These are phyloP conservation scores for Stagonosporopsis rhizophila DNA, from an alignment of 2,329 filamentous ascomycete genomes.

Conservation along the genomic window DNA sequence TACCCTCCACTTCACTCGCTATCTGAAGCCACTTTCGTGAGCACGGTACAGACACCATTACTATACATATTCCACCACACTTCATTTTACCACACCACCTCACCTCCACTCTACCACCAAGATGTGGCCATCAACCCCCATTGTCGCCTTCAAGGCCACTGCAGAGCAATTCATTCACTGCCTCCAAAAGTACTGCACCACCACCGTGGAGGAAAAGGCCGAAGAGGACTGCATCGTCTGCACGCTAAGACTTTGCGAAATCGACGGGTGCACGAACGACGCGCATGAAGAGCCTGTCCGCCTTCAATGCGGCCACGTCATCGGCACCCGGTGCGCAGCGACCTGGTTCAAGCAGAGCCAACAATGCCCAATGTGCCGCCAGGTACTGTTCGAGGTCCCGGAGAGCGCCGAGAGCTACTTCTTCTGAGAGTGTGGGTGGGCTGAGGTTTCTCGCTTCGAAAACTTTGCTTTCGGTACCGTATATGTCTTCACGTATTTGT, in stretches of 20 bases:
- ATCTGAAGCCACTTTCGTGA: background rate
- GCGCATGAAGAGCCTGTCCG: constrained; percentile 6
- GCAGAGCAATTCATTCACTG: background rate
- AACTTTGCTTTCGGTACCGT: background rate
- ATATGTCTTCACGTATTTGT: background rate
- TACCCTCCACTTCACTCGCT: background rate
- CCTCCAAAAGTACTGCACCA: background rate
- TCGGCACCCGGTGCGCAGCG: background rate
- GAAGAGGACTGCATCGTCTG: constrained; percentile 1
- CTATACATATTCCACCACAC: background rate
- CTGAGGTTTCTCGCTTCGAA: too few relatives aligned
- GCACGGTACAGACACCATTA: background rate
- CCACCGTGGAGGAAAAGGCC: background rate
- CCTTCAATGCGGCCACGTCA: background rate
- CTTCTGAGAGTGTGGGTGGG: background rate
- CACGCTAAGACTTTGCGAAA: background rate
- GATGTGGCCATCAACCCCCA: background rate
- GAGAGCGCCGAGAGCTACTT: background rate
- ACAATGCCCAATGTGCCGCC: background rate
- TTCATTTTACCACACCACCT: background rate
- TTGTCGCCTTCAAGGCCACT: background rate
- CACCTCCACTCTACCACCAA: background rate
- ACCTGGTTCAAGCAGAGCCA: background rate
- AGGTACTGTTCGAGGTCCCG: background rate
- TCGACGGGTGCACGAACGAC: background rate